phyloP scores from a whole-genome alignment of 163 green algal species.

The Volvox carteri region DNA sequence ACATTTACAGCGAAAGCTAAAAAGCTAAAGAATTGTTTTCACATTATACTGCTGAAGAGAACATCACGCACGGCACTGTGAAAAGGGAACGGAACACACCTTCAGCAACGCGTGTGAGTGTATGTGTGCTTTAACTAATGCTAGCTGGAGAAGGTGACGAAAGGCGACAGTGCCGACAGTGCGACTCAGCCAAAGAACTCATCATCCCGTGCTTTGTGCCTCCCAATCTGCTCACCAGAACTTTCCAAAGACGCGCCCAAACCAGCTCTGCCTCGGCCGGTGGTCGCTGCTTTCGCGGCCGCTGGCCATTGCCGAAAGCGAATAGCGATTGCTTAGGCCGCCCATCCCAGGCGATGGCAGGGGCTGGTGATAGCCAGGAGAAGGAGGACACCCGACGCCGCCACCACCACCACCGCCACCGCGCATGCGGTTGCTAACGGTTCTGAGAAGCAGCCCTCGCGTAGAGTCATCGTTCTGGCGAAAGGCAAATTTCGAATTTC shows the following conservation, averaged over 20 bases:
- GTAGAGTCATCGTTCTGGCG: background rate
- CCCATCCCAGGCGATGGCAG: background rate
- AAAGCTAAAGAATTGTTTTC: no score
- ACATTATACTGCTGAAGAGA: no score
- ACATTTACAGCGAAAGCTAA: no score
- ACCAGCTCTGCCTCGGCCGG: background rate
- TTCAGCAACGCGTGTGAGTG: no score
- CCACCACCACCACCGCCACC: background rate
- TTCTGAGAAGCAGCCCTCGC: background rate
- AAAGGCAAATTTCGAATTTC: background rate
- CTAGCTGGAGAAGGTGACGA: no score
- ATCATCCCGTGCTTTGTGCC: no score
- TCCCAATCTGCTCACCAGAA: background rate
- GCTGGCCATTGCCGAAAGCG: background rate
- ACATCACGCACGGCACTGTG: no score
- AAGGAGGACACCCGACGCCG: no score
- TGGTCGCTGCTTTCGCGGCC: background rate
- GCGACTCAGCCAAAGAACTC: no score
- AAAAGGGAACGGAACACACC: no score
- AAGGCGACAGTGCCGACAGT: no score
- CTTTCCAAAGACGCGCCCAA: background rate
- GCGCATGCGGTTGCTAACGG: background rate
- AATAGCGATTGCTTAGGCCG: background rate
- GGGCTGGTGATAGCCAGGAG: background rate
- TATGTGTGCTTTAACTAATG: no score